Percentiles rank a stretch among this genome's conserved stretches.
phyloP scores from a whole-genome alignment of 345 rosid genomes.

The Raphanus raphanistrum region DNA sequence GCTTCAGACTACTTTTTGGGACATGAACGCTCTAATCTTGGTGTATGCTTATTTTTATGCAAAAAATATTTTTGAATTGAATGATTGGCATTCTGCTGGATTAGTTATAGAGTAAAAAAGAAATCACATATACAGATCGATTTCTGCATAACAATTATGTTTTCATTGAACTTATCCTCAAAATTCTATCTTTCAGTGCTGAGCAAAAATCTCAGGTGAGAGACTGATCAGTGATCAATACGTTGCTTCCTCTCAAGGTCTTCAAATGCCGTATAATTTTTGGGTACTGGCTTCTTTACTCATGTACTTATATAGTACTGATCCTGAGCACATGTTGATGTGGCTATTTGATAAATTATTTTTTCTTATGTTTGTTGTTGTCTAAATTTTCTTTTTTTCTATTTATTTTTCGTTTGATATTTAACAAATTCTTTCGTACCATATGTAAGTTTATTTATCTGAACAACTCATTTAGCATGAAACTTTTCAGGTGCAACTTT shows the following conservation, averaged over 20 bases:
- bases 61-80: too few relatives aligned
- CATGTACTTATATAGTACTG: constrained; percentile 1
- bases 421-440: background rate
- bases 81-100: constrained; percentile 4
- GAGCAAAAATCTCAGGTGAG: constrained; percentile 48
- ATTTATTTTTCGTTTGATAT: too few relatives aligned
- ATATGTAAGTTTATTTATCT: too few relatives aligned
- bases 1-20: constrained; percentile 94
- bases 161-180: constrained; percentile 85
- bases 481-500: too few relatives aligned
- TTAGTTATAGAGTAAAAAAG: too few relatives aligned
- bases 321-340: background rate
- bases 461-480: background rate
- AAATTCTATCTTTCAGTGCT: constrained; percentile 97
- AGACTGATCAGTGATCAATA: background rate
- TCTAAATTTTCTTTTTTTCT: background rate
- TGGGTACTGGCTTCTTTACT: background rate
- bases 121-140: too few relatives aligned
- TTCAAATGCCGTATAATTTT: background rate
- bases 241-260: constrained; percentile 17
- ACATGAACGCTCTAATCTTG: constrained; percentile 62
- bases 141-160: too few relatives aligned
- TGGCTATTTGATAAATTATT: background rate
- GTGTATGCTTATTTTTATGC: background rate
- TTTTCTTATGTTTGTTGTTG: background rate